These are phyloP conservation scores for Acmispon strigosus DNA, from an alignment of 306 rosid genomes.

Conservation along the genomic window DNA sequence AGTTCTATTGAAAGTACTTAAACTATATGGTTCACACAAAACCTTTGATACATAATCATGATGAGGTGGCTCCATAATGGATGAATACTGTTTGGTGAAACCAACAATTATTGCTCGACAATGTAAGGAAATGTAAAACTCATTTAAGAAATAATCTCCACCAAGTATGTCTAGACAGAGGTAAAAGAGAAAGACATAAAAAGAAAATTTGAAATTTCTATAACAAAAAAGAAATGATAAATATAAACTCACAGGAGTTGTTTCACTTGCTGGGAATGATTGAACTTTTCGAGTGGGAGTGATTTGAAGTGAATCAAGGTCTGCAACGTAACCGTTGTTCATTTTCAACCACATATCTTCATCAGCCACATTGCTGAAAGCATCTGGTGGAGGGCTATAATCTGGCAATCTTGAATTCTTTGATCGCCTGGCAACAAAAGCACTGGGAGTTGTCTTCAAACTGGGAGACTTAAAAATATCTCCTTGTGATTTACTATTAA, in stretches of 20 bases:
- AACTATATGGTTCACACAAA: not conserved
- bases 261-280: constrained; percentile 56
- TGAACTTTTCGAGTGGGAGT: constrained; percentile 70
- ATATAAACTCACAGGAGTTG: constrained; percentile 53
- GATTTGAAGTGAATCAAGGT: constrained; percentile 77
- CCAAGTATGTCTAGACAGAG: not conserved
- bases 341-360: constrained; percentile 90
- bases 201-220: not conserved
- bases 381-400: constrained; percentile 72
- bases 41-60: not conserved
- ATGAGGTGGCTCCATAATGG: not conserved
- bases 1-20: not conserved
- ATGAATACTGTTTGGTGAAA: not conserved
- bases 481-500: constrained; percentile 44
- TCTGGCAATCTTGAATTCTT: constrained; percentile 50
- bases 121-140: not conserved
- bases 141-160: not conserved
- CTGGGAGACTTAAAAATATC: constrained; percentile 72
- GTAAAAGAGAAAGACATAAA: constrained; percentile 15
- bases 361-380: constrained; percentile 74
- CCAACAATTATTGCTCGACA: constrained; percentile 6
- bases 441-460: constrained; percentile 53
- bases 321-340: constrained; percentile 77
- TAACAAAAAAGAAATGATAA: not conserved
- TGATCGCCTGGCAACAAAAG: constrained; percentile 74